These are phyloP conservation scores for Trichosporon sp. DNA, from an alignment of 1,284 basidiomycete genomes.

Conservation along the genomic window DNA sequence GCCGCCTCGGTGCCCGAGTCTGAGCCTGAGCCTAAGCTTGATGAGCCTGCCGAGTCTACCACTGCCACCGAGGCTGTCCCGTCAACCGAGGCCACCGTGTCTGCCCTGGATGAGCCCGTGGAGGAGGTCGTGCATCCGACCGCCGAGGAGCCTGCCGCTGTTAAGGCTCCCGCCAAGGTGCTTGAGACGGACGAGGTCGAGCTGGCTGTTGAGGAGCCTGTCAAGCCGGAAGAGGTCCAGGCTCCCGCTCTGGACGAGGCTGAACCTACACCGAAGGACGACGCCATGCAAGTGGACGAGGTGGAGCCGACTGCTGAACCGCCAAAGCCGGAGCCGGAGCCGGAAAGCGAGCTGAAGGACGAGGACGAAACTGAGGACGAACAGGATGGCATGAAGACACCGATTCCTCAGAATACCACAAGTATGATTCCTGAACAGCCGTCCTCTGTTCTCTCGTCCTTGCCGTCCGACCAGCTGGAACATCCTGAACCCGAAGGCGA, in stretches of 20 bases:
- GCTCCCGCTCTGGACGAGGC: background rate
- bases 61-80: background rate
- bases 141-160: background rate
- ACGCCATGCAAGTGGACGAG: slow-evolving; percentile 9
- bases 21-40: slow-evolving; percentile 9
- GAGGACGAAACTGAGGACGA: slow-evolving; percentile 3
- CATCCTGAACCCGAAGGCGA: slow-evolving; percentile 25
- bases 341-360: background rate
- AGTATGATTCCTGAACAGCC: background rate
- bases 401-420: background rate
- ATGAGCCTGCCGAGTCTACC: background rate
- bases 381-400: slow-evolving; percentile 10
- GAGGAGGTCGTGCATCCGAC: background rate
- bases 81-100: background rate
- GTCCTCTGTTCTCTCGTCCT: slow-evolving; percentile 28
- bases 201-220: background rate
- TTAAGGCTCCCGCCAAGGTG: background rate
- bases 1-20: background rate
- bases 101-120: background rate
- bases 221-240: background rate
- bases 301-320: background rate
- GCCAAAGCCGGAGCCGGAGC: slow-evolving; percentile 13
- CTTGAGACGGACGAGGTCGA: background rate
- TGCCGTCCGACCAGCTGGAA: slow-evolving; percentile 21
- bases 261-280: background rate